phyloP scores from a whole-genome alignment of 148 eudicot species.

The Heliosperma pusillum region DNA sequence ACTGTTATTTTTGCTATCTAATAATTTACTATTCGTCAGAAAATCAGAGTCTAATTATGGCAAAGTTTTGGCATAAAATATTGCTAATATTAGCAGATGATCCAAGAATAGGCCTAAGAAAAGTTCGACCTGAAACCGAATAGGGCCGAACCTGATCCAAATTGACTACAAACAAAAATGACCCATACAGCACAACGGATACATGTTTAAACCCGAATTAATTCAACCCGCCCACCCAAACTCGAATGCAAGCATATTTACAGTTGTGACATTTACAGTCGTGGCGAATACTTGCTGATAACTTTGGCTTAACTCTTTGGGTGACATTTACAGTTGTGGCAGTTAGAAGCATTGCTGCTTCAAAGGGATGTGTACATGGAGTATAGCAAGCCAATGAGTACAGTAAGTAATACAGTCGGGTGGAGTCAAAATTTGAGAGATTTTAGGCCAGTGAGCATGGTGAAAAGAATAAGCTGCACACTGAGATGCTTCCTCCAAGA shows the following conservation, averaged over 20 bases:
- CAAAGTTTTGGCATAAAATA: too few species aligned
- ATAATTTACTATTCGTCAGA: too few species aligned
- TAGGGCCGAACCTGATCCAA: background rate
- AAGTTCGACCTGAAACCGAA: background rate
- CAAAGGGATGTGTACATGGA: conserved; percentile 86
- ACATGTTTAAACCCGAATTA: background rate
- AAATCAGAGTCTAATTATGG: too few species aligned
- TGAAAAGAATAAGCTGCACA: conserved; percentile 42
- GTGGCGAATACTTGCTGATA: conserved; percentile 50
- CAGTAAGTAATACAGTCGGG: conserved; percentile 43
- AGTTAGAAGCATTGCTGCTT: conserved; percentile 74
- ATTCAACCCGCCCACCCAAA: too few species aligned
- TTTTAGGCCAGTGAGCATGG: conserved; percentile 35
- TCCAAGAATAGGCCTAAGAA: too few species aligned
- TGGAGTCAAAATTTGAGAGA: conserved; percentile 68
- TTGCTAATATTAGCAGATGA: too few species aligned
- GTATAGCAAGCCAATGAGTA: conserved; percentile 79
- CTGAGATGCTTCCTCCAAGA: conserved; percentile 60
- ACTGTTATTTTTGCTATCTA: background rate
- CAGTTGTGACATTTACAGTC: conserved; percentile 37
- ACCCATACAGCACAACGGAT: background rate
- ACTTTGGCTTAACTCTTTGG: too few species aligned
- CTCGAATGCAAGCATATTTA: too few species aligned
- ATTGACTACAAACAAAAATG: background rate
- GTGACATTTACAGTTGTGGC: conserved; percentile 68